A percentile compares a stretch with the other conserved stretches of the same genome.
phyloP scores from a whole-genome alignment of 306 rosid species.

The Morella rubra region DNA sequence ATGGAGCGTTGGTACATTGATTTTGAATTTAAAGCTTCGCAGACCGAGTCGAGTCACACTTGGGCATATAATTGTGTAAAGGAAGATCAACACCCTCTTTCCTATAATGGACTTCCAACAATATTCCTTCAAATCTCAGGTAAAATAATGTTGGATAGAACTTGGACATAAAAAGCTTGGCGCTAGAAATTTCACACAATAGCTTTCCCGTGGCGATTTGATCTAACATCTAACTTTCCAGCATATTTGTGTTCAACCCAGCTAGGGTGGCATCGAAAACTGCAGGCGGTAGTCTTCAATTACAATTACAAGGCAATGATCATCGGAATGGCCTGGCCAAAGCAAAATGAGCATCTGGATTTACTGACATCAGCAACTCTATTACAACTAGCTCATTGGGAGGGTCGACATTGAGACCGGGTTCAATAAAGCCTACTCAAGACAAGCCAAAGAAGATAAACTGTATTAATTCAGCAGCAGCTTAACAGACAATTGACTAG shows the following conservation, averaged over 20 bases:
- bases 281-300: not conserved
- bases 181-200: not conserved
- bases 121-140: constrained; percentile 15
- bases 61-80: not conserved
- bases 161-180: constrained; percentile 4
- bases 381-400: constrained; percentile 55
- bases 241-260: constrained; percentile 15
- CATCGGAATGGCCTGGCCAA: constrained; percentile 61
- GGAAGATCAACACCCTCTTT: not conserved
- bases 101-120: not conserved
- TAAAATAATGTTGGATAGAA: not conserved
- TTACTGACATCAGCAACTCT: constrained; percentile 80
- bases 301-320: constrained; percentile 5
- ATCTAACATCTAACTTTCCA: constrained; percentile 4
- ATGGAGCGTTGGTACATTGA: not conserved
- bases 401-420: constrained; percentile 57
- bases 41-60: no score
- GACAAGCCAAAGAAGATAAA: constrained; percentile 22
- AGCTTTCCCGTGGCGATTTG: not conserved
- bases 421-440: constrained; percentile 67
- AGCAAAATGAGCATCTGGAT: constrained; percentile 69
- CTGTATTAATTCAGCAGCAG: constrained; percentile 17
- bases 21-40: no score
- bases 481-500: constrained; percentile 10
- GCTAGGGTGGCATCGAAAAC: constrained; percentile 14